Conservation (phyloP, 495 filamentous ascomycete genomes). For the Chaetomium tenue region DNA sequence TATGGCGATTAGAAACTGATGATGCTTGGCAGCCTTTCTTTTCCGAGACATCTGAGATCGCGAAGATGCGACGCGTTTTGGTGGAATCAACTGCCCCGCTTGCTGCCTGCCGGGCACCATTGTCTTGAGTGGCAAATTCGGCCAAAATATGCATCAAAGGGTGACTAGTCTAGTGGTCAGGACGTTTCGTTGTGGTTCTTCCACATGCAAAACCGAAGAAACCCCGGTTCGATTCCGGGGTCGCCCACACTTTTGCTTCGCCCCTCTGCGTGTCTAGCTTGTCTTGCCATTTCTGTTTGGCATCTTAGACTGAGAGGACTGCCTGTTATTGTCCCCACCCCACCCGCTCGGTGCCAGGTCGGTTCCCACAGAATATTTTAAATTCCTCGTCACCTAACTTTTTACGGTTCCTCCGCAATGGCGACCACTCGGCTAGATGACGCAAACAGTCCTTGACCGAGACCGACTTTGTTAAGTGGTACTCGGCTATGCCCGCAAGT, state of each 20-base stretch:
- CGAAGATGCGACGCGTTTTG: neutral
- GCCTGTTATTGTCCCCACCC: neutral
- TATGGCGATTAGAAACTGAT: neutral
- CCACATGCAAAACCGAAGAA: conserved; percentile 23
- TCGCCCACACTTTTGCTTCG: conserved; percentile 17
- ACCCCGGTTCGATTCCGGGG: conserved; percentile 31
- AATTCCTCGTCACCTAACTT: neutral
- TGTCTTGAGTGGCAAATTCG: neutral
- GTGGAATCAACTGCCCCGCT: neutral
- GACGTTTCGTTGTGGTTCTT: conserved; percentile 19
- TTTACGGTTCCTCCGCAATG: too few species aligned
- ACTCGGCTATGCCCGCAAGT: neutral
- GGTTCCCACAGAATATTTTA: neutral
- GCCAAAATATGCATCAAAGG: conserved; percentile 8
- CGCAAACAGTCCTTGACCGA: neutral
- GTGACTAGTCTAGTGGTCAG: conserved; percentile 21
- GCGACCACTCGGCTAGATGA: too few species aligned
- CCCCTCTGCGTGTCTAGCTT: neutral
- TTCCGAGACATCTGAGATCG: neutral
- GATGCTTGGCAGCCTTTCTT: neutral
- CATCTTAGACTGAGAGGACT: too few species aligned
- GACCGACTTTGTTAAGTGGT: conserved; percentile 4
- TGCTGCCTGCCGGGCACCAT: neutral
- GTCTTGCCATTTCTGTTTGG: neutral
- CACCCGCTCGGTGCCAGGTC: neutral